Base-by-base conservation (phyloP, 805 yeast species). In the Nakazawaea sp. region DNA sequence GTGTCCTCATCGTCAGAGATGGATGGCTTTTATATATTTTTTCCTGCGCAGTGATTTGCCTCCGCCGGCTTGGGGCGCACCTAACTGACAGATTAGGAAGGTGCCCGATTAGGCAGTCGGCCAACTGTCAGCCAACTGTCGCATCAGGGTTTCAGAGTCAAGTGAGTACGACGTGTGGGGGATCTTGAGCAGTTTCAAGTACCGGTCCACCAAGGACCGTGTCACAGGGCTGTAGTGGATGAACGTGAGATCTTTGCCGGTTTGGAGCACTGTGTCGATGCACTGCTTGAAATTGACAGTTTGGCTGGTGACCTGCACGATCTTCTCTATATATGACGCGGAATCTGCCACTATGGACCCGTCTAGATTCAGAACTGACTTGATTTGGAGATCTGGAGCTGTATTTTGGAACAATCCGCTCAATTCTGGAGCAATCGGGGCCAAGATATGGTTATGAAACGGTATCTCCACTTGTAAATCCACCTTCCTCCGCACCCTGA, bases 221-320 rank as follows among this genome's bases (percentile, higher is more conserved):
- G 63, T 55, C 4, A 56, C 48, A 1, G 44, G 39, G n/a, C 62
- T 60, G 27, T 56, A 53, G 39, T 58, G 50, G 18, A 58, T 35
- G 29, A 59, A 56, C 17, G 48, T 49, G 8, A 30, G 16, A 21
- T 10, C 10, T 8, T 21, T 10, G 7, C 7, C 6, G 6, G 30
- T 6, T 5, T 13, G 10, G 19, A 15, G 11, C 34, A 33, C 24
- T 29, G 37, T 48, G 31, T 56, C 54, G 11, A 61, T 43, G 42
- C 65, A 61, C 24, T 51, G 42, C 2, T 52, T 34, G 42, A 59
- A 60, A 28, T 55, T 46, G 10, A 61, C 63, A 3, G 66, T 56
- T 33, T 44, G 42, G 2, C 53, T 47, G 1, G 66, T 59, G 11
- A 51, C 59, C 18, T 46, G 35, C 12, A 58, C 38, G 12, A 59